phyloP scores from a whole-genome alignment of 2,329 filamentous ascomycete species.

The Colletotrichum sp. region DNA sequence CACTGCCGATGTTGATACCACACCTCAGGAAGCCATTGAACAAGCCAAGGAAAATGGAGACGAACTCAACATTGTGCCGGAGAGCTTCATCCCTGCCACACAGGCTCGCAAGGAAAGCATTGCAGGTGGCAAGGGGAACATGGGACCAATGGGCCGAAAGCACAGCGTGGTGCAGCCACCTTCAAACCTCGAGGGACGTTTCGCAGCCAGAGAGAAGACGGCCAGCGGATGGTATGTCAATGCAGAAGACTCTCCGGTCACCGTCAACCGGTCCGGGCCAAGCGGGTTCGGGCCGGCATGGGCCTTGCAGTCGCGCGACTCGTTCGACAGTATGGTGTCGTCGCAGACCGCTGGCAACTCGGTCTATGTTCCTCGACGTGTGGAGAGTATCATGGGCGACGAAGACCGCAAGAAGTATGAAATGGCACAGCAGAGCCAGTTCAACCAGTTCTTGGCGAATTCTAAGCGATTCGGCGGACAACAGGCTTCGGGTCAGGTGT shows the following conservation, averaged over 20 bases:
- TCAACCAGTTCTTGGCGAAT: constrained; percentile 26
- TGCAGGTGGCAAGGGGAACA: constrained; percentile 28
- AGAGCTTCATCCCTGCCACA: constrained; percentile 74
- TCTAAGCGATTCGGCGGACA: constrained; percentile 16
- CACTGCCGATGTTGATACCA: constrained; percentile 75
- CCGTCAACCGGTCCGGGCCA: constrained; percentile 5
- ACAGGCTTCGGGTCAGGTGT: constrained; percentile 44
- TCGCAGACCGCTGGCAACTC: constrained; percentile 61
- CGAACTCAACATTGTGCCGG: constrained; percentile 87
- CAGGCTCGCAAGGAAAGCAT: constrained; percentile 51
- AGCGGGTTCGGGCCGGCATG: constrained; percentile 11
- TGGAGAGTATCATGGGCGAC: constrained; percentile 79
- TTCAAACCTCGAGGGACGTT: constrained; percentile 77
- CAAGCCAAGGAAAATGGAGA: constrained; percentile 80
- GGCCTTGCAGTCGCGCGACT: constrained; percentile 57
- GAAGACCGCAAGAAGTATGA: constrained; percentile 79
- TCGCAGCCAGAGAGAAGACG: constrained; percentile 72
- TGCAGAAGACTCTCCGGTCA: constrained; percentile 59
- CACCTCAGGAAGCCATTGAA: constrained; percentile 83
- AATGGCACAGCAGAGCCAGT: constrained; percentile 66
- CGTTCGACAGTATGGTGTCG: constrained; percentile 70
- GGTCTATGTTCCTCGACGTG: constrained; percentile 69
- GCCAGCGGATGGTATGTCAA: constrained; percentile 74
- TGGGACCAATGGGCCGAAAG: constrained; percentile 46
- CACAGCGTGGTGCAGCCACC: constrained; percentile 74